These are phyloP conservation scores for Candida maesae DNA, from an alignment of 805 yeast genomes.

Conservation along the genomic window DNA sequence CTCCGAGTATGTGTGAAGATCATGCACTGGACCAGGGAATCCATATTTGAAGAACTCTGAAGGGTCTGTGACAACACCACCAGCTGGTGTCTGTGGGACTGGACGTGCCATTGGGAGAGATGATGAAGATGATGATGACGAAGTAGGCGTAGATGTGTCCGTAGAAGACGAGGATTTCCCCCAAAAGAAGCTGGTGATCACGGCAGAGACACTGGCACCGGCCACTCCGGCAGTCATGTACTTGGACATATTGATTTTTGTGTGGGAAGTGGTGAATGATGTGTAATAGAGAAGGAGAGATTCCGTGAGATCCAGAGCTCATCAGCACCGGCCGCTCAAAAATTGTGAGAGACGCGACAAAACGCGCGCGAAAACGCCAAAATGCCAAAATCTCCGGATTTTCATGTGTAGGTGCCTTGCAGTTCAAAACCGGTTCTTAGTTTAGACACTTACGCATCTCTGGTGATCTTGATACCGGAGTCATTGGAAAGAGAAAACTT, in stretches of 20 bases:
- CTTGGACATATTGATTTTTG: conserved; percentile 20
- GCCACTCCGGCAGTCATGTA: conserved; percentile 23
- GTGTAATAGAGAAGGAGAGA: no score
- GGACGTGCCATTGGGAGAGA: conserved; percentile 8
- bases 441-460: no score
- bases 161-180: conserved; percentile 21
- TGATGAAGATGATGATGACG: conserved; percentile 3
- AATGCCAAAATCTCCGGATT: no score
- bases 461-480: no score
- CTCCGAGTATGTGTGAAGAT: conserved; percentile 66
- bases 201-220: conserved; percentile 26
- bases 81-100: conserved; percentile 1
- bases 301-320: no score
- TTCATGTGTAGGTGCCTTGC: no score
- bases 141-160: conserved; percentile 5
- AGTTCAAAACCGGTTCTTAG: no score
- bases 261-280: no score
- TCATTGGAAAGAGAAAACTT: no score
- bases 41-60: conserved; percentile 85
- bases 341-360: no score
- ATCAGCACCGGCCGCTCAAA: no score
- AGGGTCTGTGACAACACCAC: conserved; percentile 50
- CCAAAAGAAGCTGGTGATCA: conserved; percentile 33
- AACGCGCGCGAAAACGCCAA: no score
- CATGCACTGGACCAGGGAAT: conserved; percentile 93